Base-by-base conservation (phyloP, 441 rosid species). In the Populus trichocarpa region DNA sequence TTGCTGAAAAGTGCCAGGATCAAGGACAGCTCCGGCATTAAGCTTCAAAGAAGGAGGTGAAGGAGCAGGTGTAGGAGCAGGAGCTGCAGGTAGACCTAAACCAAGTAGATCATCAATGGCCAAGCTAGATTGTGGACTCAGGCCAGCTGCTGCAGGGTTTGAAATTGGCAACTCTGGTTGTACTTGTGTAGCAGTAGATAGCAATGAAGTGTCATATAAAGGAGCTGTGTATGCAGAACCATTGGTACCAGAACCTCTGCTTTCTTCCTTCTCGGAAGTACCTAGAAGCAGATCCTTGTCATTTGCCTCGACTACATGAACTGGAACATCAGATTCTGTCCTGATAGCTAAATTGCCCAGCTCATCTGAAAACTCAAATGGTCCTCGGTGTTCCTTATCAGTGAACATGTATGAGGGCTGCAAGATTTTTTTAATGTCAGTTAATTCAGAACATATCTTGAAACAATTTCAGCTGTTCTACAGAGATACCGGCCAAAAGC, bases 341-440 rank as follows among this genome's bases (percentile, higher is more conserved):
- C 84, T 92, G 74, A 93, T 86, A 75, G 98, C 74, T 73, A 90
- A 71, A 86, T 82, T 86, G 67, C 93, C 92, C 73, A 90, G 81
- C 77, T 94, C 99, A 28, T 94, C 98, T 14, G 95, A 90, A 83
- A 93, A 93, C 89, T 93, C 98, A 81, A 91, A 93, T 71, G 96
- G 96, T 61, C 96, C 99, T 68, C 95, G 89, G 78, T 93, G 97
- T 85, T 94, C 98, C 84, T 90, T 91, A 83, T 94, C 98, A 0
- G 97, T 96, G 87, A 96, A 96, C 97, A 96, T 94, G 87, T 94
- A 96, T 28, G 99, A 95, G 13, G 98, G 97, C 99, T 94, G 93
- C 93, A 84, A 82, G 26, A 78, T 80, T 57, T 69, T 79, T 72
- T 18, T 50, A 59, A 63, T 35, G 46, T 78, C 67, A 53, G 76